A percentile compares a stretch with the other conserved stretches of the same genome.
Conservation (phyloP, 345 rosid species). For the Ceriops zippeliana region DNA sequence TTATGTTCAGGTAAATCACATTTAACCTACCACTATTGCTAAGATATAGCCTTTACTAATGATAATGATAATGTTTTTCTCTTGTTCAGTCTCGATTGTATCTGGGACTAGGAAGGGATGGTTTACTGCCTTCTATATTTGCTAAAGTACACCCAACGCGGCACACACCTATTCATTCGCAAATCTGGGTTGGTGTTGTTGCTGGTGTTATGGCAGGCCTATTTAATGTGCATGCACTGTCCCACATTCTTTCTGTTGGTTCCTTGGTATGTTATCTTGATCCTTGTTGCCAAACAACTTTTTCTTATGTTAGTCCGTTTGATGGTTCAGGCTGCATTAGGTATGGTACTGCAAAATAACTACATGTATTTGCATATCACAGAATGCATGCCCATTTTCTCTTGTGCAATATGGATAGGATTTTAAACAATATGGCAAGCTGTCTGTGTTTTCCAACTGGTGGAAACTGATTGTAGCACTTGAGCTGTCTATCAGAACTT, state of each 20-base stretch:
- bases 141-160: slow-evolving; percentile 76
- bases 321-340: neutral
- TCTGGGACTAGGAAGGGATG: slow-evolving; percentile 95
- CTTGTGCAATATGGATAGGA: neutral
- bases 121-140: slow-evolving; percentile 81
- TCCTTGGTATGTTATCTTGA: slow-evolving; percentile 58
- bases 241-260: slow-evolving; percentile 96
- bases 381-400: neutral
- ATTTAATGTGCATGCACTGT: slow-evolving; percentile 71
- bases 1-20: slow-evolving; percentile 79
- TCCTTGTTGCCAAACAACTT: neutral
- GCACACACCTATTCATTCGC: slow-evolving; percentile 87
- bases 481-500: neutral
- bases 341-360: neutral
- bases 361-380: slow-evolving; percentile 1
- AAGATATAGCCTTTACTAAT: neutral
- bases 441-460: neutral
- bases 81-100: slow-evolving; percentile 76
- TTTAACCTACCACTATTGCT: neutral
- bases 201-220: slow-evolving; percentile 77
- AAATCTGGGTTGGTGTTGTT: slow-evolving; percentile 88
- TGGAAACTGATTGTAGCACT: slow-evolving; percentile 1
- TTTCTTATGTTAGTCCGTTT: neutral
- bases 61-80: slow-evolving; percentile 26
- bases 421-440: neutral